Percentiles rank a stretch among this genome's conserved stretches.
phyloP scores from a whole-genome alignment of 2,329 filamentous ascomycete species.

The Pyrenochaeta sp. region DNA sequence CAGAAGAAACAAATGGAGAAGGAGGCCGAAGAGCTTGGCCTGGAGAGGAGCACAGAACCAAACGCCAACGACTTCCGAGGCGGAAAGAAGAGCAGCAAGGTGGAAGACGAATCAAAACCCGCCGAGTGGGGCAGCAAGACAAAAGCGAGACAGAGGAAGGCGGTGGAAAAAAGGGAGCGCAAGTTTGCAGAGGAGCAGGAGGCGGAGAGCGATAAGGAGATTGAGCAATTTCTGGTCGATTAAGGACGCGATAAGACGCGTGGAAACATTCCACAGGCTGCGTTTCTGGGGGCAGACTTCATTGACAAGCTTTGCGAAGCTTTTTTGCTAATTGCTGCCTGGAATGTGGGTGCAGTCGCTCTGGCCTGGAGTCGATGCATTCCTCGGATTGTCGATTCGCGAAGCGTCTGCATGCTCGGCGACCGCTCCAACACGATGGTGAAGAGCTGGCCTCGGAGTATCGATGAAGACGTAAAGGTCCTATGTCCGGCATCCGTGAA shows the following conservation, averaged over 20 bases:
- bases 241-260: not conserved
- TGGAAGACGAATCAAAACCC: slow-evolving; percentile 62
- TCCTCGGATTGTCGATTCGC: slow-evolving; percentile 5
- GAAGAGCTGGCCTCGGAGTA: no score
- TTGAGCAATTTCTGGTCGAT: not conserved
- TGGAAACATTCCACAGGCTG: slow-evolving; percentile 6
- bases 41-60: slow-evolving; percentile 40
- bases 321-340: slow-evolving; percentile 26
- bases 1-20: slow-evolving; percentile 71
- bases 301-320: slow-evolving; percentile 30
- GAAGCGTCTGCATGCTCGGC: not conserved
- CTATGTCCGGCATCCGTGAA: not conserved
- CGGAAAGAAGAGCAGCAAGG: slow-evolving; percentile 31
- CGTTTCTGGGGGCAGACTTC: slow-evolving; percentile 6
- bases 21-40: slow-evolving; percentile 51
- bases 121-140: slow-evolving; percentile 61
- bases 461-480: not conserved
- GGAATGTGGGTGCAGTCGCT: slow-evolving; percentile 14
- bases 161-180: slow-evolving; percentile 69
- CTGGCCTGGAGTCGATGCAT: slow-evolving; percentile 7
- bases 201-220: slow-evolving; percentile 2
- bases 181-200: slow-evolving; percentile 62
- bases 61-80: slow-evolving; percentile 45
- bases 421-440: no score
- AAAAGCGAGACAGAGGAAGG: slow-evolving; percentile 60